phyloP scores from a whole-genome alignment of 176 grass and related monocot genomes.

The Bonia amplexicaulis region DNA sequence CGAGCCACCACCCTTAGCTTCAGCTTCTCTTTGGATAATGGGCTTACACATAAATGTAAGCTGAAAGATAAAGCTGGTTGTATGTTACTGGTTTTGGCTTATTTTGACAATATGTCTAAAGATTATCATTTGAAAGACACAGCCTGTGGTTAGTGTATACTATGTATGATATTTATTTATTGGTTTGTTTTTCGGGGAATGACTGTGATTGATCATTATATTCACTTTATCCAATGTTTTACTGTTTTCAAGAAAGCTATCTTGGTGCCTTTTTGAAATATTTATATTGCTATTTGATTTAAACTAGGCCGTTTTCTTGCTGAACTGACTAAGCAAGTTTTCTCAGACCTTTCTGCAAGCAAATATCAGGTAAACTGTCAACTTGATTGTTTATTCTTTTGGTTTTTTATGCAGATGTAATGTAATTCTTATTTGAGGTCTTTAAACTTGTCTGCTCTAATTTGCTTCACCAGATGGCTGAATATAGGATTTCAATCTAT shows the following conservation, averaged over 20 bases:
- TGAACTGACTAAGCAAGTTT: conserved; percentile 93
- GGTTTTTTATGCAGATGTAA: not conserved
- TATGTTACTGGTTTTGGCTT: not conserved
- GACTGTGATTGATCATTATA: conserved; percentile 9
- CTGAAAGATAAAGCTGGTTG: not conserved
- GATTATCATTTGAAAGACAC: not conserved
- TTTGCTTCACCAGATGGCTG: conserved; percentile 78
- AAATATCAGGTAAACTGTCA: conserved; percentile 85
- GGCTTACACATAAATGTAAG: not conserved
- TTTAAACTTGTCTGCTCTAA: conserved; percentile 30
- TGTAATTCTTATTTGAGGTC: conserved; percentile 18
- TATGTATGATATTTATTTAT: not conserved
- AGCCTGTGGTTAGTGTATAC: not conserved
- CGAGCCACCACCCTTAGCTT: not conserved
- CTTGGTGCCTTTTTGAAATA: conserved; percentile 9
- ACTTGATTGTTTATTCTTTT: not conserved
- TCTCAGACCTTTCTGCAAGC: conserved; percentile 86
- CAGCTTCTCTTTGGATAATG: conserved; percentile 1
- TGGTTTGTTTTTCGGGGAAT: conserved; percentile 7
- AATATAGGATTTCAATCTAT: conserved; percentile 98
- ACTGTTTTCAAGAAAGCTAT: not conserved
- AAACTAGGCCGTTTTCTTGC: conserved; percentile 82
- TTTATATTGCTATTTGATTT: conserved; percentile 23
- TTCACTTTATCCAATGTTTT: not conserved
- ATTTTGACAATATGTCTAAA: not conserved